Evolutionary conservation across 1,284 basidiomycete species (phyloP).

Genomic region (Limonomyces culmigenus): DNA sequence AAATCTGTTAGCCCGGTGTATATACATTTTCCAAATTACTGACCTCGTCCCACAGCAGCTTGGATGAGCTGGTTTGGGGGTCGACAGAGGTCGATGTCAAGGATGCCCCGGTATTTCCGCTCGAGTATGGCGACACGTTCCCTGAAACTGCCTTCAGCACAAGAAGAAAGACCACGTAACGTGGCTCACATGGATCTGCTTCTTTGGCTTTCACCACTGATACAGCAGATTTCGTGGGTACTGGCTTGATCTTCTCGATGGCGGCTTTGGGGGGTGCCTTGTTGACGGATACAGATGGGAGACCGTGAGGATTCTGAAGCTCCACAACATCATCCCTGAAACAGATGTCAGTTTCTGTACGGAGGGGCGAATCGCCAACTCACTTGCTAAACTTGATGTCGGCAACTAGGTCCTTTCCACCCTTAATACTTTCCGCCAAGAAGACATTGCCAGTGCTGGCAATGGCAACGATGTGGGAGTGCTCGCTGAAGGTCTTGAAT

Average conservation of each 20-base stretch:
- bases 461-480: conserved; percentile 83
- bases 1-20: not conserved
- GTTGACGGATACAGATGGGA: conserved; percentile 37
- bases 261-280: conserved; percentile 11
- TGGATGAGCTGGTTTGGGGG: conserved; percentile 60
- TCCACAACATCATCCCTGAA: conserved; percentile 79
- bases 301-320: conserved; percentile 73
- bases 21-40: conserved; percentile 7
- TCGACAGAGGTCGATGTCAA: conserved; percentile 87
- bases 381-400: conserved; percentile 81
- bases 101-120: conserved; percentile 81
- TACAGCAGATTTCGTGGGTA: conserved; percentile 16
- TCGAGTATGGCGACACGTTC: conserved; percentile 85
- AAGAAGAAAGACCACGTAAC: not conserved
- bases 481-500: conserved; percentile 84
- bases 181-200: conserved; percentile 44
- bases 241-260: conserved; percentile 15
- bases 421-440: conserved; percentile 79
- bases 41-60: conserved; percentile 81
- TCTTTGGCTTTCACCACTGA: conserved; percentile 31
- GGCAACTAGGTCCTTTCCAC: conserved; percentile 70
- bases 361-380: conserved; percentile 6
- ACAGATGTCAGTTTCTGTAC: not conserved
- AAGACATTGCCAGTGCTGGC: conserved; percentile 88
- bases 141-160: conserved; percentile 25